A percentile compares a stretch with the other conserved stretches of the same genome.
Evolutionary conservation across 2,329 filamentous ascomycete genomes (phyloP).

Genomic region (Domatiomyces catenatus): DNA sequence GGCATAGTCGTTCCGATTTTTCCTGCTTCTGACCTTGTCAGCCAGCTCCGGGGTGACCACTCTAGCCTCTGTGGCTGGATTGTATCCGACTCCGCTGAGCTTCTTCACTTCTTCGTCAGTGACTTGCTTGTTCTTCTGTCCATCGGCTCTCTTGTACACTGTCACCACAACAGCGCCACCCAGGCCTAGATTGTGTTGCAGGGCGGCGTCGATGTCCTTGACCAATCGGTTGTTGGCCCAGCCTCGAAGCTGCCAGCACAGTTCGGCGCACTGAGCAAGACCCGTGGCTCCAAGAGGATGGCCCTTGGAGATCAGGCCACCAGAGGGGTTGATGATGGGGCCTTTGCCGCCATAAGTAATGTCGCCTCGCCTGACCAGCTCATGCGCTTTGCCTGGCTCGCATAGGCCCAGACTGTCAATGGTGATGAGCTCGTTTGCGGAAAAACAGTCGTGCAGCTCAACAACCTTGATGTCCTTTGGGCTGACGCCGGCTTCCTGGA

Average conservation of each 20-base stretch:
- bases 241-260: constrained; percentile 90
- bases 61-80: constrained; percentile 75
- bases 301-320: constrained; percentile 88
- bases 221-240: constrained; percentile 85
- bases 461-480: constrained; percentile 63
- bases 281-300: constrained; percentile 88
- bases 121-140: constrained; percentile 39
- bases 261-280: constrained; percentile 82
- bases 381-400: constrained; percentile 69
- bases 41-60: constrained; percentile 68
- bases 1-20: constrained; percentile 55
- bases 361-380: constrained; percentile 71
- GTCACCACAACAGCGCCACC: constrained; percentile 83
- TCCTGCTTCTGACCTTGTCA: constrained; percentile 55
- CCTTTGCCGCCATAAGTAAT: constrained; percentile 73
- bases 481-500: constrained; percentile 53
- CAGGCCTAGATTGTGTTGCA: constrained; percentile 88
- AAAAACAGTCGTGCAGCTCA: constrained; percentile 95
- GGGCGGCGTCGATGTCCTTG: constrained; percentile 50
- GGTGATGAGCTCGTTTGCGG: constrained; percentile 79
- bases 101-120: constrained; percentile 49
- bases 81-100: constrained; percentile 63
- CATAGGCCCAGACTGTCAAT: constrained; percentile 74
- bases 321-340: constrained; percentile 72
- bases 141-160: constrained; percentile 75